Base-by-base conservation (phyloP, 148 eudicot genomes). In the Fagopyrum esculentum region DNA sequence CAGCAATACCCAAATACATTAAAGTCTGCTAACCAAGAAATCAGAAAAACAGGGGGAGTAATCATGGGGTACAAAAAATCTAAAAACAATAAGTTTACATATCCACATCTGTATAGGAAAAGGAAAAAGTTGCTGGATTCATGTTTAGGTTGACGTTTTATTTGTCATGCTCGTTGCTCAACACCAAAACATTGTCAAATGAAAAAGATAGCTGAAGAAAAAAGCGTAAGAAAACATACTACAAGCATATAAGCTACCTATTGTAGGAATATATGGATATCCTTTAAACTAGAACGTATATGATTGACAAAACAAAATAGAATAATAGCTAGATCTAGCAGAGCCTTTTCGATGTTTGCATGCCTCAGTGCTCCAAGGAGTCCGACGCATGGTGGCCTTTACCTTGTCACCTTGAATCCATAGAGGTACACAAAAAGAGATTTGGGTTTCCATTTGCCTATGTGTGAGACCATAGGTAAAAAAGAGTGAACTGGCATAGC, bases 161-260 rank as follows among this genome's bases (percentile, higher is more conserved):
- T 61, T 22, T 61, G 69, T 29, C 69, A 61, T 11, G 69, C 69
- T 61, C 69, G 22, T 9, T 11, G 69, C 69, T 61, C 69, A 61
- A 30, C 44, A 61, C 69, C 44, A 61, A 11, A 61, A 4, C 9
- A 9, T 4, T 56, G 61, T 17, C 61, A 56, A 56, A 49, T 8
- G 52, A 4, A 48, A 12, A 51, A 9, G 55, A 12, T 51, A 35
- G 55, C 55, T 51, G 60, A 56, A 56, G 8, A n/a, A 56, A 55
- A 55, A 56, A 56, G 22, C n/a, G 61, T 26, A 5, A 56, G 6
- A 0, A 35, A 35, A 35, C 40, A 35, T 35, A 35, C 40, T 35
- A 35, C 40, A 35, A 35, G 40, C 40, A 35, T 35, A 35, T 35
- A 35, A 35, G 40, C 2, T 35, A 35, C 3, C 40, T 35, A 2